Evolutionary conservation across 73 alveolate species (phyloP).

Genomic region (Urostyla sp.): DNA sequence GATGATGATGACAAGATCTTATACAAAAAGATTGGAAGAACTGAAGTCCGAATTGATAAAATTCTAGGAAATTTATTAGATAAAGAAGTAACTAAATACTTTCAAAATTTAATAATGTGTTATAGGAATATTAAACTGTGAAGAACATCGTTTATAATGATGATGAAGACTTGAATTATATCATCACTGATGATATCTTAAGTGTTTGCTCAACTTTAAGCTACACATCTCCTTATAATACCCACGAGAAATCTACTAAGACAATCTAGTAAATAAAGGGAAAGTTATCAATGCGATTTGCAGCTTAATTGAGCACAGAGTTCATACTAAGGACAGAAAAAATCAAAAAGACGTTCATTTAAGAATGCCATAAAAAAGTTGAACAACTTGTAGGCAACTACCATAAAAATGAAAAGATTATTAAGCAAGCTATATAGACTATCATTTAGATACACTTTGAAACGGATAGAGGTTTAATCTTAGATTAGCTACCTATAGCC

Average conservation of each 20-base stretch:
- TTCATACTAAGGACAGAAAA: constrained; percentile 12
- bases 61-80: constrained; percentile 9
- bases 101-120: too few relatives aligned
- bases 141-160: too few relatives aligned
- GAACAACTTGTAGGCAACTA: neutral
- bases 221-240: too few relatives aligned
- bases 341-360: neutral
- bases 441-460: constrained; percentile 8
- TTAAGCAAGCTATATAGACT: neutral
- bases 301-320: constrained; percentile 14
- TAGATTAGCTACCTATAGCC: constrained; percentile 6
- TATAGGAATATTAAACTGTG: too few relatives aligned
- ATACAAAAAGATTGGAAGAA: constrained; percentile 12
- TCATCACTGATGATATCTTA: too few relatives aligned
- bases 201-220: neutral
- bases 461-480: constrained; percentile 18
- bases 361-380: neutral
- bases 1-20: constrained; percentile 35
- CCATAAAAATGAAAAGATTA: neutral
- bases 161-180: too few relatives aligned
- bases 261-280: constrained; percentile 40
- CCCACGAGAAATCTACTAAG: too few relatives aligned
- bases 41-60: constrained; percentile 38
- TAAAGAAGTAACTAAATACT: constrained; percentile 1
- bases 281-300: neutral